Evolutionary conservation across 441 rosid genomes (phyloP).

Genomic region (Gossypium gossypioides): DNA sequence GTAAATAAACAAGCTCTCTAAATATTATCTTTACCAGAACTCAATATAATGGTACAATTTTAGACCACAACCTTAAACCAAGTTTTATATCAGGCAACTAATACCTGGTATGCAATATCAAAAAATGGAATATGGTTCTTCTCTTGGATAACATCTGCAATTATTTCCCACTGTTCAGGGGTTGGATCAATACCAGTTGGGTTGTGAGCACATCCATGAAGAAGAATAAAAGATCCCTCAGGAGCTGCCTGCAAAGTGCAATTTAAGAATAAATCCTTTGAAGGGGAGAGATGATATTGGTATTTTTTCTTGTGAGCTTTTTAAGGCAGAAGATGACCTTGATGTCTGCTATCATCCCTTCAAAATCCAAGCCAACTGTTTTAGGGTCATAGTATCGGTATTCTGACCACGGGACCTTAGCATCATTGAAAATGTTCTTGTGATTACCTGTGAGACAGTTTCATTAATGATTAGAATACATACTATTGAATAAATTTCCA

Average conservation of each 20-base stretch:
- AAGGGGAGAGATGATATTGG: not conserved
- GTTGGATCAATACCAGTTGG: conserved; percentile 98
- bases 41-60: not conserved
- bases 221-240: conserved; percentile 83
- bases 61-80: not conserved
- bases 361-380: conserved; percentile 95
- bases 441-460: conserved; percentile 62
- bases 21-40: not conserved
- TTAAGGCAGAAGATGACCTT: conserved; percentile 35
- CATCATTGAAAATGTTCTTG: conserved; percentile 92
- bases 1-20: conserved; percentile 6
- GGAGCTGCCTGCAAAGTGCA: conserved; percentile 62
- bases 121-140: conserved; percentile 90
- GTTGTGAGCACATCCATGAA: conserved; percentile 98
- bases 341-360: conserved; percentile 86
- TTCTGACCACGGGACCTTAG: conserved; percentile 89
- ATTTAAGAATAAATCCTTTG: not conserved
- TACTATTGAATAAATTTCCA: not conserved
- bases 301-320: not conserved
- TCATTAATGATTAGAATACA: conserved; percentile 5
- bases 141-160: conserved; percentile 83
- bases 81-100: conserved; percentile 4
- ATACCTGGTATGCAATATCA: conserved; percentile 96
- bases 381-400: conserved; percentile 91
- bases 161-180: conserved; percentile 79